Conservation (phyloP, 1,139 yeast species). For the Lodderomyces pseudojiufengensis region DNA sequence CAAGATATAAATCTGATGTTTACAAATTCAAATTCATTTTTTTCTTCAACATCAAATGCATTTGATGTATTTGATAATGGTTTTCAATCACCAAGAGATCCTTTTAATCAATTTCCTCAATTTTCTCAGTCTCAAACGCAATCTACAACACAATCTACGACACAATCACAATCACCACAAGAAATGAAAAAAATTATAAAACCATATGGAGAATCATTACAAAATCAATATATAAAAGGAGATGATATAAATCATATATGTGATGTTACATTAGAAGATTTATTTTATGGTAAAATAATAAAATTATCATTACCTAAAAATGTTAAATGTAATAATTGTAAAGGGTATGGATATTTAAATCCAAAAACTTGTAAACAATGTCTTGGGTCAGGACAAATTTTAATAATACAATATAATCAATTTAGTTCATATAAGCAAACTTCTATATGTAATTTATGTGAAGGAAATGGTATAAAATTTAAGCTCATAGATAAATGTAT, state of each 20-base stretch:
- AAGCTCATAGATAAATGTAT: conserved; percentile 24
- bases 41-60: conserved; percentile 7
- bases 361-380: conserved; percentile 34
- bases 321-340: conserved; percentile 31
- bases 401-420: conserved; percentile 29
- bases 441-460: conserved; percentile 33
- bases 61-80: not conserved
- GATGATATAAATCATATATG: conserved; percentile 42
- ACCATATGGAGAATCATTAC: conserved; percentile 18
- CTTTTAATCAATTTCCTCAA: conserved; percentile 5
- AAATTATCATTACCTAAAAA: conserved; percentile 40
- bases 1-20: conserved; percentile 35
- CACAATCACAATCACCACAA: conserved; percentile 1
- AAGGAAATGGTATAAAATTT: conserved; percentile 33
- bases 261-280: conserved; percentile 33
- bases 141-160: conserved; percentile 1
- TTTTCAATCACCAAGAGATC: not conserved
- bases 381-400: conserved; percentile 36
- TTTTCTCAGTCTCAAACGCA: conserved; percentile 2
- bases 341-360: conserved; percentile 38
- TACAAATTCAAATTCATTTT: conserved; percentile 13
- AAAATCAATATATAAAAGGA: conserved; percentile 21
- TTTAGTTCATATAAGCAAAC: conserved; percentile 34
- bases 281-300: conserved; percentile 38
- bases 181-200: conserved; percentile 21